Evolutionary conservation across 768 basidiomycete species (phyloP), one percentile per base, ranked within the genome.

Genomic region (Auricularia heimuer): DNA sequence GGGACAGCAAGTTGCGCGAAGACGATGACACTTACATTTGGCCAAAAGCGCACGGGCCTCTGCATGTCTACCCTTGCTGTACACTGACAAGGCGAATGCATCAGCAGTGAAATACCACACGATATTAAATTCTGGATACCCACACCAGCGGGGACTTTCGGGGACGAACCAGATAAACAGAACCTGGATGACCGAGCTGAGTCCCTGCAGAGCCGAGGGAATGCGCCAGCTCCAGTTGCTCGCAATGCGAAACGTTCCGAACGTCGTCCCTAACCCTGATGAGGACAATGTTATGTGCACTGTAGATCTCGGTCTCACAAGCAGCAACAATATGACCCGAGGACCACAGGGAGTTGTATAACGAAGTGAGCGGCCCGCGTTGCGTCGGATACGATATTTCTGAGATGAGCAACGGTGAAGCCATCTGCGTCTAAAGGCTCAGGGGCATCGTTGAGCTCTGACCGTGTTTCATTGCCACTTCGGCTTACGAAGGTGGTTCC

Each of bases 301-400:
- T 77, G 2, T 80, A 82, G 12, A 36, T n/a, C 36, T 3, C 7
- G 44, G 24, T 54, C 16, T 16, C 24, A 51, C 39, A 54, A 33
- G 14, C 62, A 34, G 83, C 80, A 65, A 86, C 82, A 62, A 84
- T 77, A 29, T 69, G 66, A 42, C 85, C 85, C 76, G 70, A 45
- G 64, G 83, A 85, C 76, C 84, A 88, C 65, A 82, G 85, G 0
- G 84, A 78, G 72, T 85, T 86, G 76, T 84, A 86, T 1, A 85
- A 75, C 3, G 85, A 85, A 8, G 85, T 86, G 21, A 90, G 70
- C 4, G 82, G 80, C 1, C 83, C 85, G 62, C 88, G 84, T 74
- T 89, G 87, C 63, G 84, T 86, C 0, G 87, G 87, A 73, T 87
- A 84, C 0, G 86, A 82, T 16, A 89, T 77, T 72, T 90, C 87